Evolutionary conservation across 805 yeast genomes (phyloP), one percentile per base, ranked within the genome.

Genomic region (Saccharomycopsis guyanensis): DNA sequence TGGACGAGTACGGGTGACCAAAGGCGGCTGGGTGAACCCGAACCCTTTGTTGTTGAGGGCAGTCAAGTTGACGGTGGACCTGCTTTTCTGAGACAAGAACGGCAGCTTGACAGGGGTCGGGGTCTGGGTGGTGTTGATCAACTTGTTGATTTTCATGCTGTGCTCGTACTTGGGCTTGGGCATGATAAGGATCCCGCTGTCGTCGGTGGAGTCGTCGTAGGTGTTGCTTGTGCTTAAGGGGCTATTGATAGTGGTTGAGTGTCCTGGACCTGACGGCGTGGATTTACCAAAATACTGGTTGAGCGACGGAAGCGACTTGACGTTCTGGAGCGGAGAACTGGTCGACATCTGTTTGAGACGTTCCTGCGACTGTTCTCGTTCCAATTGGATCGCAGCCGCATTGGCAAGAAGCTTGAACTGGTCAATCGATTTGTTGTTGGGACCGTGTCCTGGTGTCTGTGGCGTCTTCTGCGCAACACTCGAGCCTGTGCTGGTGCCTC

Each of bases 321-420:
- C 44, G 32, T 47, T 47, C 25, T 46, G 43, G 7, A 46, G 13
- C 31, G 13, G 31, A 15, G 27, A 12, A 5, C 13, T 10, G 10
- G 20, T 18, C 18, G 18, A 15, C 20, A 10, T 5, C 20, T 15
- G 20, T 24, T 38, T 42, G 8, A 35, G 13, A 6, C 33, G n/a
- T 3, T 38, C 36, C 37, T 43, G 45, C 13, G 16, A 34, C 33
- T 34, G 23, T 37, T 50, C 53, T 24, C 46, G 25, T 24, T 50
- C 53, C 10, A 50, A 31, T 18, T 50, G 53, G 7, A 50, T 25
- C 19, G 51, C 51, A 2, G 53, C 53, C 10, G 52, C 53, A 13
- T 44, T 47, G 6, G 53, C 53, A 5, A 50, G 29, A 12, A 50
- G 36, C 12, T 40, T 50, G 40, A 50, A 46, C 20, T 50, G 53